These are phyloP conservation scores for Aspergillus ochraceus DNA, from an alignment of 2,329 filamentous ascomycete genomes.

Conservation along the genomic window DNA sequence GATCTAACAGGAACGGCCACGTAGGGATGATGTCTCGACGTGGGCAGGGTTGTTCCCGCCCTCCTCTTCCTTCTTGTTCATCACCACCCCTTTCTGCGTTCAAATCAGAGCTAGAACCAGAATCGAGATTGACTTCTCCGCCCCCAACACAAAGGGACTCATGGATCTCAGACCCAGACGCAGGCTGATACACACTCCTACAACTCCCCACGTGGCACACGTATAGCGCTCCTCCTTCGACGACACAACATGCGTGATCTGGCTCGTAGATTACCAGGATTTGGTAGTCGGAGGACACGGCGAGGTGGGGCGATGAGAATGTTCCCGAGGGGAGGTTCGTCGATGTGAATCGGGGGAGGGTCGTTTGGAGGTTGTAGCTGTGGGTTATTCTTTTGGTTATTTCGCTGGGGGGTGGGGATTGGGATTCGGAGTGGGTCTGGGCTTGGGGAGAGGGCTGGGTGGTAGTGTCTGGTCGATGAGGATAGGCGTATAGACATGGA, in stretches of 20 bases:
- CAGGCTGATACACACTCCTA: conserved; percentile 5
- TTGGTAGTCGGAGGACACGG: conserved; percentile 15
- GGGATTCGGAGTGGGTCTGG: not conserved
- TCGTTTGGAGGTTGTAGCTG: conserved; percentile 7
- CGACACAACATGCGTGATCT: conserved; percentile 14
- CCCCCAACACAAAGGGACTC: too few relatives aligned
- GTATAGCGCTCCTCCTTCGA: conserved; percentile 19
- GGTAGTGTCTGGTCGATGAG: not conserved
- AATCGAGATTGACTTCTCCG: not conserved
- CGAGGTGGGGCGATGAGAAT: conserved; percentile 9
- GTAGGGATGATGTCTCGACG: conserved; percentile 10
- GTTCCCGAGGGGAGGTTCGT: conserved; percentile 21
- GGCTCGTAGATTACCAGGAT: conserved; percentile 21
- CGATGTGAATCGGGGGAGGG: conserved; percentile 11
- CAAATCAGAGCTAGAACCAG: not conserved
- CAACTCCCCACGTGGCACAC: conserved; percentile 13
- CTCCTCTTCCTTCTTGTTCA: not conserved
- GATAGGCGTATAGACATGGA: not conserved
- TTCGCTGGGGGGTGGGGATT: not conserved
- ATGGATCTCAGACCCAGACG: not conserved
- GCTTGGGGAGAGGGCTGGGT: not conserved
- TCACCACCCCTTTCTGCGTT: not conserved
- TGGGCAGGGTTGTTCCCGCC: not conserved
- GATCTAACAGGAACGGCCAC: conserved; percentile 21
- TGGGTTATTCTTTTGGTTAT: not conserved